Base-by-base conservation (phyloP, 2,329 filamentous ascomycete genomes). In the Aspergillus tanneri region DNA sequence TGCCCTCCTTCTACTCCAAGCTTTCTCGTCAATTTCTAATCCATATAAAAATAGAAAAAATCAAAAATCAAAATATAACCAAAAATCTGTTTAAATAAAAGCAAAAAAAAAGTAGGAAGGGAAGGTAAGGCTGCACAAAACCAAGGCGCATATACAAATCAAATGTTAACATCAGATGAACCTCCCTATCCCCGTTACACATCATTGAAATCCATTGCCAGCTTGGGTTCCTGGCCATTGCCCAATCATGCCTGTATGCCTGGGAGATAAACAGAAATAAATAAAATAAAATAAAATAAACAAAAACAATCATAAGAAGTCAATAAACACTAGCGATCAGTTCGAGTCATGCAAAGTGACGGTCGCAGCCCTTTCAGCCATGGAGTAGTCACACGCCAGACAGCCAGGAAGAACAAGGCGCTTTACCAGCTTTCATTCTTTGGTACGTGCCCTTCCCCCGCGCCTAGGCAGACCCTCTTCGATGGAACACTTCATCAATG, bases 401-500 rank as follows among this genome's bases (percentile, higher is more conserved):
- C n/a, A 12, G 28, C n/a, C 28, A 14, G 8, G 30, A 34, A 16
- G 30, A 34, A 34, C 30, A 34, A 34, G 30, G 12, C 18, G 7
- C n/a, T 37, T 21, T 11, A 24, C 40, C 35, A 37, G 14, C 11
- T 22, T n/a, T 5, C 8, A 5, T 22, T 18, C 11, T 30, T 16
- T 19, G 9, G n/a, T 10, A 21, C 36, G 11, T 39, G 12, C 9
- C 22, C 40, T 14, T 22, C 14, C 18, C 28, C 12, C 28, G 27
- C 16, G 52, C 56, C 14, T 34, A 66, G 35, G 69, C 66, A 10
- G 68, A 71, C 51, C 66, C 65, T 44, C 72, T 65, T 55, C 82
- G 77, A 62, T 81, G 76, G 65, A 86, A 83, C 53, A 86, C 77
- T 53, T 84, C 81, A 65, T 83, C 79, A 56, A 86, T 80, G 52